phyloP scores from a whole-genome alignment of 1,284 basidiomycete genomes.

The Thelephora terrestris region DNA sequence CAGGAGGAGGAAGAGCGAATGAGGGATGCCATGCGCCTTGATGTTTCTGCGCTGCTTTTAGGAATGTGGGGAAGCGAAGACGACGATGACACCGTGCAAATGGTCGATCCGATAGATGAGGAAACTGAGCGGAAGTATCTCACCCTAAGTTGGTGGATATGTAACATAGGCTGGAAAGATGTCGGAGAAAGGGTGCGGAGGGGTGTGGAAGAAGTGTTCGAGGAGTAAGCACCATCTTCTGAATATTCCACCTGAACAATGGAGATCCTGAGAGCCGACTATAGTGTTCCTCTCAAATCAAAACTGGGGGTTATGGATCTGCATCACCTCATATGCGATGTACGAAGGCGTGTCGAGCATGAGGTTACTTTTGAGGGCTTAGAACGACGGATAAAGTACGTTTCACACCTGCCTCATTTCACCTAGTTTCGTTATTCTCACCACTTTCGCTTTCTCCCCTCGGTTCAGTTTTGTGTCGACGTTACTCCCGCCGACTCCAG shows the following conservation, averaged over 20 bases:
- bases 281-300: conserved; percentile 70
- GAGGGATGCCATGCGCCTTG: conserved; percentile 34
- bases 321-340: conserved; percentile 54
- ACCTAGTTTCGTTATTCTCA: background rate
- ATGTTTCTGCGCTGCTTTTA: conserved; percentile 24
- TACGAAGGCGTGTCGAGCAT: conserved; percentile 64
- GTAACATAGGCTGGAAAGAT: conserved; percentile 84
- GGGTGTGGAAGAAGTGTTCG: conserved; percentile 74
- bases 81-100: conserved; percentile 21
- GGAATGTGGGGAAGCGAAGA: conserved; percentile 19
- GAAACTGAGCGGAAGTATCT: conserved; percentile 71
- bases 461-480: conserved; percentile 56
- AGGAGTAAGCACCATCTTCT: conserved; percentile 42
- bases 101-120: conserved; percentile 30
- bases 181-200: conserved; percentile 62
- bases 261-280: no score
- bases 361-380: conserved; percentile 56
- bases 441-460: conserved; percentile 1
- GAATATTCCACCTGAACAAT: no score
- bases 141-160: conserved; percentile 84
- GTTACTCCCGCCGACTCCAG: conserved; percentile 60
- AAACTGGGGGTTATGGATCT: conserved; percentile 62
- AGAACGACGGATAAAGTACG: conserved; percentile 47
- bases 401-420: background rate
- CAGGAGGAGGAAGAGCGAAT: conserved; percentile 51